Conservation (phyloP, 106 monocot species). For the Acorus calamus region DNA sequence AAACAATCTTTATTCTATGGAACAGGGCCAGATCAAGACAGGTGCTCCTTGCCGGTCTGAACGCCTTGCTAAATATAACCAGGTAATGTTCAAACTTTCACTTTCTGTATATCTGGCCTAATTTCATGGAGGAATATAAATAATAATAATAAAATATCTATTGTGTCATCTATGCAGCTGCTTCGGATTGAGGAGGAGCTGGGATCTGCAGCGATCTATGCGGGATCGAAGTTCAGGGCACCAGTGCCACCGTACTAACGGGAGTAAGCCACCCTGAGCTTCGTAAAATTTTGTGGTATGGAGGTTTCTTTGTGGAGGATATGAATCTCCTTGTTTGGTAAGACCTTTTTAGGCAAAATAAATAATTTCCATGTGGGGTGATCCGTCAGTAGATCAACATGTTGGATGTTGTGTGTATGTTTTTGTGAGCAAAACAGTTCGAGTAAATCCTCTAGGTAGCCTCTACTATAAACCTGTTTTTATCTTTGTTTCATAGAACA, state of each 20-base stretch:
- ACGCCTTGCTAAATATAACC: slow-evolving; percentile 82
- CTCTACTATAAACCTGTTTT: no score
- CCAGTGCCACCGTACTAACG: slow-evolving; percentile 81
- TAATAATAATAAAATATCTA: neutral
- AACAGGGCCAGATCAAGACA: slow-evolving; percentile 87
- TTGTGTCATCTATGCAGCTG: slow-evolving; percentile 30
- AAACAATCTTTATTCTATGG: neutral
- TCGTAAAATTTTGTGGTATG: no score
- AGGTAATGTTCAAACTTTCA: slow-evolving; percentile 21
- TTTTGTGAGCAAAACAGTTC: no score
- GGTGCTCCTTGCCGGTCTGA: slow-evolving; percentile 88
- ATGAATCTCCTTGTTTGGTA: no score
- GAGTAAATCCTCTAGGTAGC: no score
- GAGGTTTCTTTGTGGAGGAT: no score
- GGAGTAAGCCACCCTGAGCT: neutral
- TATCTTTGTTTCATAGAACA: no score
- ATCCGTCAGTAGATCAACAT: no score
- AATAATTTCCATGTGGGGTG: no score
- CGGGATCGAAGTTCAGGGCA: slow-evolving; percentile 79
- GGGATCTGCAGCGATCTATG: slow-evolving; percentile 72
- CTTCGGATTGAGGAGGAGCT: slow-evolving; percentile 98
- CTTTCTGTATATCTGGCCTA: no score
- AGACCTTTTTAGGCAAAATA: no score
- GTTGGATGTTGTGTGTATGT: no score
- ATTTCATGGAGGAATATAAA: neutral